These are phyloP conservation scores for Grigorovia yakushimaensis DNA, from an alignment of 805 yeast species.

Conservation along the genomic window DNA sequence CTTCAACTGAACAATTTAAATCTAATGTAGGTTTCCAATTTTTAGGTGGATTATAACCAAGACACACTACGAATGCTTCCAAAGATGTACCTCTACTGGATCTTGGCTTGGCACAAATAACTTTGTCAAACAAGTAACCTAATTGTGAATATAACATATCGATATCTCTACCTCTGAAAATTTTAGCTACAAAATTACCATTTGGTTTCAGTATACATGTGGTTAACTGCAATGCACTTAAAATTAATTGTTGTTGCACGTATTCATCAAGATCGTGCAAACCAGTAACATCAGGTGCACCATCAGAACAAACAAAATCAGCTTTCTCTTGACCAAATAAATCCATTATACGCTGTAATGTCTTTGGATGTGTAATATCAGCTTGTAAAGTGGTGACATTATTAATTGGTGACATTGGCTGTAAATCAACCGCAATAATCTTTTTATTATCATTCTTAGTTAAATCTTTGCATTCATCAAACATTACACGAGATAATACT, in stretches of 20 bases:
- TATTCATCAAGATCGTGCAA: conserved; percentile 94
- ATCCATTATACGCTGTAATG: conserved; percentile 63
- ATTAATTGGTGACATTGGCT: conserved; percentile 94
- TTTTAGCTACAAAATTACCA: conserved; percentile 91
- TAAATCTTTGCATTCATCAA: conserved; percentile 29
- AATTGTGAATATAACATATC: conserved; percentile 89
- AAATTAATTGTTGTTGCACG: conserved; percentile 86
- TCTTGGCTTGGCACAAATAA: conserved; percentile 92
- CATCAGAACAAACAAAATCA: conserved; percentile 93
- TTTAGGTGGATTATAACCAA: conserved; percentile 72
- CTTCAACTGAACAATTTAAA: conserved; percentile 58
- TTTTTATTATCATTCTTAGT: conserved; percentile 39
- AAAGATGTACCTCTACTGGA: conserved; percentile 90
- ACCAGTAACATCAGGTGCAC: conserved; percentile 98
- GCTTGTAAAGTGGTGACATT: conserved; percentile 90
- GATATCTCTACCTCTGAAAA: conserved; percentile 92
- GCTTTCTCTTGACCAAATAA: conserved; percentile 88
- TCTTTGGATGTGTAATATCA: conserved; percentile 93
- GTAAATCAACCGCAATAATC: conserved; percentile 90
- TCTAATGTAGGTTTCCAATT: conserved; percentile 72
- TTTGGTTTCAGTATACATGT: conserved; percentile 83
- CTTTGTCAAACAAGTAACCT: conserved; percentile 74
- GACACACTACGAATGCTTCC: conserved; percentile 89
- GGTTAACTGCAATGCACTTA: conserved; percentile 86
- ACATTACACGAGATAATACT: conserved; percentile 67